Evolutionary conservation across 108 stramenopile genomes (phyloP).

Genomic region (Licmophora abbreviata): DNA sequence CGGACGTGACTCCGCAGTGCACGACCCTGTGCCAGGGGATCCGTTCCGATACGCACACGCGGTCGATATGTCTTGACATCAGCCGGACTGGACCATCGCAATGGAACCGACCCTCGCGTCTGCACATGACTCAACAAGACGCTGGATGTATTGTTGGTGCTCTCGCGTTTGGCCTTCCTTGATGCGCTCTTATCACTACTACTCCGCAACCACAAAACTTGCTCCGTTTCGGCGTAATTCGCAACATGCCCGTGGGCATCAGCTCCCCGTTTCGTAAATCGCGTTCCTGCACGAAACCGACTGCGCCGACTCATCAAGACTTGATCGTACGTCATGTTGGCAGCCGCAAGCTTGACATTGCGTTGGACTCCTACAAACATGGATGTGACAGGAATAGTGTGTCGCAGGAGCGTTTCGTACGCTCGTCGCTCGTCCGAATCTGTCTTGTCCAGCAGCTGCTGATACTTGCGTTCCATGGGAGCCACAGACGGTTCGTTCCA

Average conservation of each 20-base stretch:
- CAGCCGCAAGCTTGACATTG: constrained; percentile 19
- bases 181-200: neutral
- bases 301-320: constrained; percentile 84
- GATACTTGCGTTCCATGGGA: too few species aligned
- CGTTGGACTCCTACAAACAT: constrained; percentile 82
- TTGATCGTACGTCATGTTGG: constrained; percentile 41
- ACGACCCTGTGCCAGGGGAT: constrained; percentile 66
- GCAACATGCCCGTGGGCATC: constrained; percentile 88
- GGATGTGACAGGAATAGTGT: constrained; percentile 78
- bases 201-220: constrained; percentile 47
- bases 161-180: neutral
- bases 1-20: constrained; percentile 66
- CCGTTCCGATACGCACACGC: constrained; percentile 69
- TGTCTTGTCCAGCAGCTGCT: constrained; percentile 30
- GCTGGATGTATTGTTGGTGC: constrained; percentile 7
- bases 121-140: constrained; percentile 67
- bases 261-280: constrained; percentile 89
- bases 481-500: constrained; percentile 86
- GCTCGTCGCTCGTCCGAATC: constrained; percentile 3
- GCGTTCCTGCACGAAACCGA: constrained; percentile 85
- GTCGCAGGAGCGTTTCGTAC: constrained; percentile 29
- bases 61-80: constrained; percentile 88
- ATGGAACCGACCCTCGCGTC: constrained; percentile 90
- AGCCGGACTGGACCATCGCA: constrained; percentile 89
- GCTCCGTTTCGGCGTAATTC: constrained; percentile 96